Conservation (phyloP, 176 grass and related monocot genomes). For the Dendrocalamus sinicus region DNA sequence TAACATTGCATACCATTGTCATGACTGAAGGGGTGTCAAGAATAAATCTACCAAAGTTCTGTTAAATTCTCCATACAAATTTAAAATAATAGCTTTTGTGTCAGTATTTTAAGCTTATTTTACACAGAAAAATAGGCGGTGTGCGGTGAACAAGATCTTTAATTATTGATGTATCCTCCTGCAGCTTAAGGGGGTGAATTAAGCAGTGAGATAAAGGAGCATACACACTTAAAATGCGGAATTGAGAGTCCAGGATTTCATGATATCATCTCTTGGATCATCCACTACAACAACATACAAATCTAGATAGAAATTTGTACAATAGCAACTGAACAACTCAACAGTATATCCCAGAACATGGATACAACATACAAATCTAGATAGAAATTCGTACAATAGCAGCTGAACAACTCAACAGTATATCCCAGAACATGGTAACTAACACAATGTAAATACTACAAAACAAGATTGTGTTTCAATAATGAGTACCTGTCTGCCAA, state of each 20-base stretch:
- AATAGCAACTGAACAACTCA: not conserved
- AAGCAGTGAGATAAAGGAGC: not conserved
- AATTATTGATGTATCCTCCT: constrained; percentile 12
- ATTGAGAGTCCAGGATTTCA: not conserved
- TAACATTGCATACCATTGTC: not conserved
- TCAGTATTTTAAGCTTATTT: not conserved
- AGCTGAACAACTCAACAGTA: not conserved
- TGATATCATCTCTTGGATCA: not conserved
- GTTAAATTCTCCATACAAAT: not conserved
- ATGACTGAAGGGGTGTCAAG: not conserved
- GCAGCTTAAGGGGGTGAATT: not conserved
- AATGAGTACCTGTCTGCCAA: constrained; percentile 59
- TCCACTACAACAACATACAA: not conserved
- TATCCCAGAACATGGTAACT: not conserved
- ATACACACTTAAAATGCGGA: not conserved
- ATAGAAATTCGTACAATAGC: not conserved
- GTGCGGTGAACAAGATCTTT: not conserved
- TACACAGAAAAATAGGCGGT: not conserved
- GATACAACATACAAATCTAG: not conserved
- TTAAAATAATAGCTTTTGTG: constrained; percentile 10
- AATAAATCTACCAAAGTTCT: not conserved
- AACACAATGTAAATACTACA: constrained; percentile 28
- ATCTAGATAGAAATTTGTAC: not conserved
- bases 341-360: not conserved
- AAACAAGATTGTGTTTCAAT: constrained; percentile 33